Percentiles rank a stretch among this genome's conserved stretches.
These are phyloP conservation scores for Amylostereum chailletii DNA, from an alignment of 1,284 basidiomycete genomes.

Conservation along the genomic window DNA sequence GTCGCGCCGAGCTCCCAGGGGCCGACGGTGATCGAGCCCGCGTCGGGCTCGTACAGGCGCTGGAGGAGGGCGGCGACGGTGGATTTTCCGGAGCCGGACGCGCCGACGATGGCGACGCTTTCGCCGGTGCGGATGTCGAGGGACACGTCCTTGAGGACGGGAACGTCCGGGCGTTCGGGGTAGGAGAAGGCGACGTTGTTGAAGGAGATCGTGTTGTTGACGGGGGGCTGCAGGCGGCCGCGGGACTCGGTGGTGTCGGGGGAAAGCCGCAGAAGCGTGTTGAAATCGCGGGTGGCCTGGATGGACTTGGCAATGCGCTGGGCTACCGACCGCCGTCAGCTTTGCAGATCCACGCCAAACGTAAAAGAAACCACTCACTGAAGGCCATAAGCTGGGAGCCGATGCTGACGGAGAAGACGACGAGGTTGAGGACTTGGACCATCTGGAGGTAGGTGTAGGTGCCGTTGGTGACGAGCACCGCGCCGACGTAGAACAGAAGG, in stretches of 20 bases:
- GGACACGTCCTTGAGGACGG: slow-evolving; percentile 60
- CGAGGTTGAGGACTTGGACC: slow-evolving; percentile 84
- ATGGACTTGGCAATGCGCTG: slow-evolving; percentile 74
- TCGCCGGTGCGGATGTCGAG: slow-evolving; percentile 65
- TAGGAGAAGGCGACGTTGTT: slow-evolving; percentile 74
- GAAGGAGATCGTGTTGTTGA: slow-evolving; percentile 63
- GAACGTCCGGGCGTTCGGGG: slow-evolving; percentile 68
- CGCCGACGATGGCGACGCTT: slow-evolving; percentile 81
- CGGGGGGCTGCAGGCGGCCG: slow-evolving; percentile 56
- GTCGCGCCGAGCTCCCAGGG: slow-evolving; percentile 40
- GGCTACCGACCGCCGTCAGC: slow-evolving; percentile 34
- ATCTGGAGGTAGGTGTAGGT: slow-evolving; percentile 81
- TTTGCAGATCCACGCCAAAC: not conserved
- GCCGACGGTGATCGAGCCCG: slow-evolving; percentile 58
- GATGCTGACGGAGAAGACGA: slow-evolving; percentile 91
- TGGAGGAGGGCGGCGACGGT: slow-evolving; percentile 80
- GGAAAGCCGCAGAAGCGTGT: slow-evolving; percentile 55
- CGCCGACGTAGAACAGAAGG: slow-evolving; percentile 85
- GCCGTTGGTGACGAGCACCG: slow-evolving; percentile 73
- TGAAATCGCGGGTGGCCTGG: slow-evolving; percentile 75
- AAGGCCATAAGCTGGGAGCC: slow-evolving; percentile 85
- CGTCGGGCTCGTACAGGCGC: slow-evolving; percentile 73
- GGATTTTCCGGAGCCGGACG: slow-evolving; percentile 86
- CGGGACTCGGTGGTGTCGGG: slow-evolving; percentile 58
- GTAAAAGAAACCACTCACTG: slow-evolving; percentile 43